phyloP scores from a whole-genome alignment of 2,329 filamentous ascomycete genomes.

The Alternaria sp. region DNA sequence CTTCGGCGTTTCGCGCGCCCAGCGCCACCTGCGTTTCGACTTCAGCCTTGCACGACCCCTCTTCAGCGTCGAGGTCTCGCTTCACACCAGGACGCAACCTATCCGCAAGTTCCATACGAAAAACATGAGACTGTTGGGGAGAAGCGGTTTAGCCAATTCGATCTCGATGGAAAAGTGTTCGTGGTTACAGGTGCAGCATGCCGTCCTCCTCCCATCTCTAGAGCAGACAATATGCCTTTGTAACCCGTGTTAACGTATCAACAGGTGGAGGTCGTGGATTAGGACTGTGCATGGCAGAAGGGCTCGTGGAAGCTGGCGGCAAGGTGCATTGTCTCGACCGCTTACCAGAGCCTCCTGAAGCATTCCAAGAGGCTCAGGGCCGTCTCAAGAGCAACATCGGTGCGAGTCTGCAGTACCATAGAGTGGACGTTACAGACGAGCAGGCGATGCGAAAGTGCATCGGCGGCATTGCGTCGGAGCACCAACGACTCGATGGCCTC shows the following conservation, averaged over 20 bases:
- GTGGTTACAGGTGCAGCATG: constrained; percentile 67
- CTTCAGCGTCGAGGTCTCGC: constrained; percentile 12
- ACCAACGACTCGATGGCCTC: constrained; percentile 77
- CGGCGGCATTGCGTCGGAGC: constrained; percentile 68
- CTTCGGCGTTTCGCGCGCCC: constrained; percentile 13
- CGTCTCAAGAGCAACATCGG: constrained; percentile 66
- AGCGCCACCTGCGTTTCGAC: constrained; percentile 2
- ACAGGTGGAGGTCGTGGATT: constrained; percentile 73
- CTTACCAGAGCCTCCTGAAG: constrained; percentile 60
- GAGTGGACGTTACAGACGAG: constrained; percentile 78
- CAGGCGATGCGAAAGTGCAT: constrained; percentile 69
- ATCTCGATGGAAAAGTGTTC: constrained; percentile 41
- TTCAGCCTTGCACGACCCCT: constrained; percentile 3
- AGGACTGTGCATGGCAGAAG: constrained; percentile 73
- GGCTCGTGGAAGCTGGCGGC: constrained; percentile 75
- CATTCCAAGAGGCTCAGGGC: constrained; percentile 68
- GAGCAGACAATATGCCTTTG: constrained; percentile 37
- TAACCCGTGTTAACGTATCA: constrained; percentile 13
- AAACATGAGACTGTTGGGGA: constrained; percentile 24
- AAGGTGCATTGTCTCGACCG: constrained; percentile 71
- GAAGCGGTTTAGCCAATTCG: constrained; percentile 34
- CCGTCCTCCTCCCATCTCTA: constrained; percentile 64
- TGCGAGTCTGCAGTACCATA: constrained; percentile 73
- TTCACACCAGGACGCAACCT: constrained; percentile 15
- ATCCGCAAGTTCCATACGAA: constrained; percentile 23